These are phyloP conservation scores for Incumbomyces lentus DNA, from an alignment of 2,329 filamentous ascomycete genomes.

Conservation along the genomic window DNA sequence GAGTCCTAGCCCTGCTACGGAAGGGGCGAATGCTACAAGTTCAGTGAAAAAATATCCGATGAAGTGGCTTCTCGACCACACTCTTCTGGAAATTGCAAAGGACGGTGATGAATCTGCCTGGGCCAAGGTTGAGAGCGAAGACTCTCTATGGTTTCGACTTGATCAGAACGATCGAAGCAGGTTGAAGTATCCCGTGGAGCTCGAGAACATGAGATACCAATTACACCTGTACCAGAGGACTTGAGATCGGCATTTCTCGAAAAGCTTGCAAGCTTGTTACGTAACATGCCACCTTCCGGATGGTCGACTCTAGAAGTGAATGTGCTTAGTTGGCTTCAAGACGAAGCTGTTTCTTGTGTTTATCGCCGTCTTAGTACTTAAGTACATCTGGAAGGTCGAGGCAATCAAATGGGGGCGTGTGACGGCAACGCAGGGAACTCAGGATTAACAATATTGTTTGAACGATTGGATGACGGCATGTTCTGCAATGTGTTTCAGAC, in stretches of 20 bases:
- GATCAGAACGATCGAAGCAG: conserved; percentile 32
- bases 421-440: too few species aligned
- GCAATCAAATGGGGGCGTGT: too few species aligned
- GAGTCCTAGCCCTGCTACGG: conserved; percentile 8
- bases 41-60: conserved; percentile 68
- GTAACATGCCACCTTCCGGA: too few species aligned
- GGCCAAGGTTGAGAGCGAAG: conserved; percentile 64
- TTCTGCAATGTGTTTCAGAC: too few species aligned
- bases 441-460: too few species aligned
- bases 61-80: conserved; percentile 83
- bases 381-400: too few species aligned
- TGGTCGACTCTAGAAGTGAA: too few species aligned
- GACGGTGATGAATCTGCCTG: conserved; percentile 37
- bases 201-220: conserved; percentile 95
- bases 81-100: conserved; percentile 47
- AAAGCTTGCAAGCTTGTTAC: too few species aligned
- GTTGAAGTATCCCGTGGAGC: conserved; percentile 67
- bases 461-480: too few species aligned
- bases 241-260: not conserved
- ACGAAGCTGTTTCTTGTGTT: too few species aligned
- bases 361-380: too few species aligned
- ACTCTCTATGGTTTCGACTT: conserved; percentile 78
- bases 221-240: conserved; percentile 66
- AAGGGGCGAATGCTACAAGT: conserved; percentile 16
- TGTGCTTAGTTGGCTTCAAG: too few species aligned